phyloP scores from a whole-genome alignment of 106 monocot species.

The Amphibolis antarctica region DNA sequence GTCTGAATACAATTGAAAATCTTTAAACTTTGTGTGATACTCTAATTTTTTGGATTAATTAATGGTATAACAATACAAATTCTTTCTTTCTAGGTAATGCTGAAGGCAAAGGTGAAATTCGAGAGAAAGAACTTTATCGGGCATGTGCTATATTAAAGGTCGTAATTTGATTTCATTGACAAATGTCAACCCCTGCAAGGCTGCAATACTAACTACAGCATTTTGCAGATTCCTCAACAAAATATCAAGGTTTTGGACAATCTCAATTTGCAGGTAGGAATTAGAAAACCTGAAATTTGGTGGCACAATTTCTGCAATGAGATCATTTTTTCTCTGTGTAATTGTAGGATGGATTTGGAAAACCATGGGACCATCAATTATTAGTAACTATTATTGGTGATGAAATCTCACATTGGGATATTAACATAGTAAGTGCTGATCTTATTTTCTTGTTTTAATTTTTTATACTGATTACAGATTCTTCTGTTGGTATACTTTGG shows the following conservation, averaged over 20 bases:
- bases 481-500: background rate
- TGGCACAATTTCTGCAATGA: background rate
- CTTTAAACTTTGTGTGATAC: too few species aligned
- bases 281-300: background rate
- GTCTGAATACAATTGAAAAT: too few species aligned
- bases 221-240: conserved; percentile 48
- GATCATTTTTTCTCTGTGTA: background rate
- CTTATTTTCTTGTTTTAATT: background rate
- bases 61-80: background rate
- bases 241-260: conserved; percentile 69
- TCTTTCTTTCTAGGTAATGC: conserved; percentile 51
- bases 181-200: background rate
- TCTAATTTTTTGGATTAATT: too few species aligned
- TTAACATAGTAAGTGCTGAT: conserved; percentile 48
- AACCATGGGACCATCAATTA: conserved; percentile 58
- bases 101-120: conserved; percentile 57
- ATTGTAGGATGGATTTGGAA: conserved; percentile 81
- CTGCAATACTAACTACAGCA: background rate
- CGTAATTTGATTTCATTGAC: conserved; percentile 2
- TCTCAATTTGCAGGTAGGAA: conserved; percentile 55
- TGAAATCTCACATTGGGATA: conserved; percentile 25
- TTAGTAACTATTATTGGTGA: conserved; percentile 49
- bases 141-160: conserved; percentile 70
- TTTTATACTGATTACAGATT: background rate
- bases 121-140: conserved; percentile 54